Evolutionary conservation across 2,329 filamentous ascomycete genomes (phyloP), one percentile per base, ranked within the genome.

Genomic region (Calonectria hongkongensis): DNA sequence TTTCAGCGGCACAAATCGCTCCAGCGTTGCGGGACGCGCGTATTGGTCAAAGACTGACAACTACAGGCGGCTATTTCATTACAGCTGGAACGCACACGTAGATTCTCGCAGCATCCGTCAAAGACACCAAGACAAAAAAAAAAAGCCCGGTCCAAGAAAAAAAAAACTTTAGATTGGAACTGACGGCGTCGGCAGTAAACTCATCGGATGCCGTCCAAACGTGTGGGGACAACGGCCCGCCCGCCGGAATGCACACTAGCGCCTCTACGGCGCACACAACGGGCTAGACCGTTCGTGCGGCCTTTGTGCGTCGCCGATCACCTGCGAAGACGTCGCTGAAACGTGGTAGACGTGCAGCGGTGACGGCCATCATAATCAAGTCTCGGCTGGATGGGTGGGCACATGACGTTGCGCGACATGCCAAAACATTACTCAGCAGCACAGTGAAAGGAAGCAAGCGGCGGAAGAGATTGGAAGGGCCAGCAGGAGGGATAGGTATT

Each of bases 191-290:
- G 54, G 54, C 21, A 60, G 21, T 60, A 58, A 25, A 41, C 54
- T 41, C 54, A 36, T 25, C 21, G 21, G 36, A 39, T 39, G 54
- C 54, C 54, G 54, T 41, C 13, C 58, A 21, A 63, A 63, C 25
- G 41, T 47, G 58, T 63, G 58, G 58, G 41, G 58, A 63, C 21
- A 60, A 47, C 58, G 58, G 58, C 41, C 58, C 58, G 58, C 51
- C n/a, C 25, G 36, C 41, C 41, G 58, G 58, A 33, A 45, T 63
- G 58, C n/a, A 36, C 30, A 39, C 33, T 63, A 63, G 39, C 25
- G 39, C 6, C 25, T 16, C 41, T 27, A 47, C 25, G 15, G 27
- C 41, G 28, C 28, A 33, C 36, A 28, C 41, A 63, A 63, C 39
- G 25, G 58, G 58, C 28, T 63, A 47, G 58, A 21, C 18, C 58